Evolutionary conservation across 2,329 filamentous ascomycete species (phyloP).

Genomic region (Paecilomyces formosus): DNA sequence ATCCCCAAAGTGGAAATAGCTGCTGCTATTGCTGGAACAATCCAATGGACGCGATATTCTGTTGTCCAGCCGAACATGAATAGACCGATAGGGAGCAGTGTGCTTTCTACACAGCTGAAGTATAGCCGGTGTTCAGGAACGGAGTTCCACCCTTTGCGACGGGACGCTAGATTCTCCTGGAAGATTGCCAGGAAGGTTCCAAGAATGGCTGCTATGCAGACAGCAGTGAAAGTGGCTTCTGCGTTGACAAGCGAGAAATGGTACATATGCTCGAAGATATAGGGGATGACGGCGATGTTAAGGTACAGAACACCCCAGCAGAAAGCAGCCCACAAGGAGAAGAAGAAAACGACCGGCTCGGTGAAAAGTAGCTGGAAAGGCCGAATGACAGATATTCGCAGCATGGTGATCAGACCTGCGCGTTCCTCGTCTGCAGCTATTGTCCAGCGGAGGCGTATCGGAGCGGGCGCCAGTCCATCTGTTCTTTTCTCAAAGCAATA

Average conservation of each 20-base stretch:
- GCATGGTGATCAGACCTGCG: not conserved
- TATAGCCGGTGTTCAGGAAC: not conserved
- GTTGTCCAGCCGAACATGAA: not conserved
- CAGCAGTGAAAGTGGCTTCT: constrained; percentile 61
- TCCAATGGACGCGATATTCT: not conserved
- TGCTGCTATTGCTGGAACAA: not conserved
- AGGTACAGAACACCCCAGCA: constrained; percentile 85
- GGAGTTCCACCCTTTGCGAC: not conserved
- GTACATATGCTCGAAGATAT: constrained; percentile 65
- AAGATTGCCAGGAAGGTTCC: not conserved
- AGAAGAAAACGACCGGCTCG: constrained; percentile 57
- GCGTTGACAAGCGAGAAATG: constrained; percentile 59
- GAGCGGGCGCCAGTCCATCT: not conserved
- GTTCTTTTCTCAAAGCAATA: not conserved
- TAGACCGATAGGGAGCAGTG: not conserved
- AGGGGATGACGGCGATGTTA: constrained; percentile 70
- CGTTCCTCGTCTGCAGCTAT: not conserved
- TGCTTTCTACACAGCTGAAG: not conserved
- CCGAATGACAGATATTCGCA: not conserved
- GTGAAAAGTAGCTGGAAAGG: not conserved
- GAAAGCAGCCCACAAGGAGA: constrained; percentile 84
- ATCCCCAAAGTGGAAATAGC: constrained; percentile 64
- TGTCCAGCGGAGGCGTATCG: not conserved
- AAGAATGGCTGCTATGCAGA: not conserved
- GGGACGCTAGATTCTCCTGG: not conserved